Evolutionary conservation across 257 asterid species (phyloP).

Genomic region (Petunia secreta): DNA sequence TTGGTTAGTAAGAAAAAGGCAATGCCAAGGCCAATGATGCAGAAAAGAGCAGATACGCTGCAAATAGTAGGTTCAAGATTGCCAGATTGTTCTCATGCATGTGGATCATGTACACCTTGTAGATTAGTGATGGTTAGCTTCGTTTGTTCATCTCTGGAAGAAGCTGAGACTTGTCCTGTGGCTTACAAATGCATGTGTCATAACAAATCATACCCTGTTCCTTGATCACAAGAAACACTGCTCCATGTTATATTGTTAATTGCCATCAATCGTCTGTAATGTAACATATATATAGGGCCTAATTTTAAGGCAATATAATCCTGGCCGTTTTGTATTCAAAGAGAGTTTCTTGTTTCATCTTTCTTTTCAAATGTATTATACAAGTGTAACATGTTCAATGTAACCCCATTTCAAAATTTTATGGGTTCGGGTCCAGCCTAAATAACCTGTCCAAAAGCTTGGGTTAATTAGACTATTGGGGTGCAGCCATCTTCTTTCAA

Average conservation of each 20-base stretch:
- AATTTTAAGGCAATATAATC: not conserved
- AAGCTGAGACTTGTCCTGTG: conserved; percentile 94
- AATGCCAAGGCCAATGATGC: not conserved
- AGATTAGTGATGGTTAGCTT: conserved; percentile 85
- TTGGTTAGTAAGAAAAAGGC: conserved; percentile 23
- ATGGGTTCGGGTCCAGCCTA: no score
- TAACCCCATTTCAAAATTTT: no score
- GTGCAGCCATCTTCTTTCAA: no score
- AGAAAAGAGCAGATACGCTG: conserved; percentile 34
- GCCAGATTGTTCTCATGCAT: conserved; percentile 85
- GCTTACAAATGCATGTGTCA: conserved; percentile 90
- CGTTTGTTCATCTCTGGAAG: conserved; percentile 79
- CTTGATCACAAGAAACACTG: conserved; percentile 33
- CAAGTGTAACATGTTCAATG: no score
- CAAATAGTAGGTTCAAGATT: conserved; percentile 69
- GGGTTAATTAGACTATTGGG: no score
- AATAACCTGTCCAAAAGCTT: no score
- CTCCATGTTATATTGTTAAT: not conserved
- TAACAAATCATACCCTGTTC: conserved; percentile 86
- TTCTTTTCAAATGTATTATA: no score
- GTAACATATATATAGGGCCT: not conserved
- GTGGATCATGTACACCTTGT: conserved; percentile 92
- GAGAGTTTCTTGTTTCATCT: not conserved
- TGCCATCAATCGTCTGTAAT: not conserved
- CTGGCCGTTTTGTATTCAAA: not conserved